Base-by-base conservation (phyloP, 176 grass and related monocot genomes). In the Cenchrus americanus region DNA sequence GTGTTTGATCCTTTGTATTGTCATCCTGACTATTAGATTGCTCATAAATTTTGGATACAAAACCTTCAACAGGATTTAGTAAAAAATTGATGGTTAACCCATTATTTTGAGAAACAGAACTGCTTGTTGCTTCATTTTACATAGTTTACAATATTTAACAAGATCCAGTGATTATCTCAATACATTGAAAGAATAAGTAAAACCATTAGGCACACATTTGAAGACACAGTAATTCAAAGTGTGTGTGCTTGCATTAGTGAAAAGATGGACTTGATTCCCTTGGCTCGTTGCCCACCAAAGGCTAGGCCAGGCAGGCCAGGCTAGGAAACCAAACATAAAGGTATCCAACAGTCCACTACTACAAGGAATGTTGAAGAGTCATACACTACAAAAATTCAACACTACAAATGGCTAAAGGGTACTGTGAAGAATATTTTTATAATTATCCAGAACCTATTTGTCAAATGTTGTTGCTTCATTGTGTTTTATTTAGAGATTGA, bases 151-250 rank as follows among this genome's bases (percentile, higher is more conserved):
- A 71, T 19, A 21, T 73, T 62, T 47, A 43, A 59, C 14, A 27
- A 22, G 11, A 72, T 80, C 15, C 7, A 57, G 2, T 71, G 75
- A 48, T 40, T 13, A 61, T 69, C 41, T 41, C 46, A 71, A 15
- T 69, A 40, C 27, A 60, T 79, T 21, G 55, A 40, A 77, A 49
- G 73, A 74, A 23, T 59, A 43, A 78, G 53, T 32, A 73, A 78
- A 54, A 80, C 44, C 64, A 79, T 42, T 42, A 61, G 66, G 44
- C 30, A 71, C 60, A 71, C 59, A 24, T 41, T 34, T 44, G 42
- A 70, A 19, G 27, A 30, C 23, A 18, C 62, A 77, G 18, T 46
- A 40, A 37, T 54, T 60, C 62, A 57, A 57, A 62, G 27, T 30
- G 42, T 62, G 78, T 14, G 8, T 5, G 10, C 15, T 79, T 86